Conservation (phyloP, 306 rosid species). For the Rosa lucieae region DNA sequence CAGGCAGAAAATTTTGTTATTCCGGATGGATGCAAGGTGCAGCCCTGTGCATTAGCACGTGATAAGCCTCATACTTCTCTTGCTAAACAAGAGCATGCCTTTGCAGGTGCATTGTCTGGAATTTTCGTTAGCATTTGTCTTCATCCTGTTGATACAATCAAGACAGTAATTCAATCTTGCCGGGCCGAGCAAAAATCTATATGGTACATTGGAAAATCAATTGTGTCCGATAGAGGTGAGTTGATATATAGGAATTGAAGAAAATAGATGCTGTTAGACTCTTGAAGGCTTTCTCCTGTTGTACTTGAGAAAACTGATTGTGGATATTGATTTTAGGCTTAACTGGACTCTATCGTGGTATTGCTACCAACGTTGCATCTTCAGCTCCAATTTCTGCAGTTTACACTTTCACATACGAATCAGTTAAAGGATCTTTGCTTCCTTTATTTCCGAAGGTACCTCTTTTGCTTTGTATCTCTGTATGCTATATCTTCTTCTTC, state of each 20-base stretch:
- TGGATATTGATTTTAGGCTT: constrained; percentile 60
- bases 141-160: constrained; percentile 92
- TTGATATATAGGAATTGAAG: constrained; percentile 18
- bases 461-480: constrained; percentile 18
- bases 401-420: constrained; percentile 89
- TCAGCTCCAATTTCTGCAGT: constrained; percentile 97
- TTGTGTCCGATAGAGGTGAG: constrained; percentile 91
- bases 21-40: constrained; percentile 36
- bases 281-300: constrained; percentile 20
- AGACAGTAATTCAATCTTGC: constrained; percentile 86
- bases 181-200: constrained; percentile 67
- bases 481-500: background rate
- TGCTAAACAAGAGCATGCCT: constrained; percentile 80
- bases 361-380: constrained; percentile 74
- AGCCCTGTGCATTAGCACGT: constrained; percentile 29
- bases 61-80: constrained; percentile 43
- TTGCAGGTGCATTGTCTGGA: constrained; percentile 97
- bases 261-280: constrained; percentile 13
- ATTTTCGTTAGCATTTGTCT: constrained; percentile 86
- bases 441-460: constrained; percentile 76
- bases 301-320: constrained; percentile 20
- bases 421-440: constrained; percentile 83
- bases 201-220: constrained; percentile 70
- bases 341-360: constrained; percentile 89
- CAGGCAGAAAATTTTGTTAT: constrained; percentile 27